Evolutionary conservation across 2,329 filamentous ascomycete species (phyloP).

Genomic region (Trichoderma sp.): DNA sequence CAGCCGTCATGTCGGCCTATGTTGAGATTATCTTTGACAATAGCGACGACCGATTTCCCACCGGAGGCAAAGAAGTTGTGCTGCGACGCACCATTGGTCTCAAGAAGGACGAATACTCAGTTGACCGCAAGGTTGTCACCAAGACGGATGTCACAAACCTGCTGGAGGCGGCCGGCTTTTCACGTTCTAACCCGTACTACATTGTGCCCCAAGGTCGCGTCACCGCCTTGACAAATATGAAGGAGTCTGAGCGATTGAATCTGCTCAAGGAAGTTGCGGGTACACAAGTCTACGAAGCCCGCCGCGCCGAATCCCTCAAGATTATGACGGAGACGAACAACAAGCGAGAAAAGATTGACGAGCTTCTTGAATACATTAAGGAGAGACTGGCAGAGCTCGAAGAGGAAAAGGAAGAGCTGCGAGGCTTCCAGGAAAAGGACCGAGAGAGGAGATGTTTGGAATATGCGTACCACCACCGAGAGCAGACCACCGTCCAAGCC

Average conservation of each 20-base stretch:
- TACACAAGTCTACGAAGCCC: constrained; percentile 93
- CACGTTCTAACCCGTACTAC: constrained; percentile 96
- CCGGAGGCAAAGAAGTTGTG: constrained; percentile 84
- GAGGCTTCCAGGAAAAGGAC: constrained; percentile 92
- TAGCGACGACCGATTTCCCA: constrained; percentile 90
- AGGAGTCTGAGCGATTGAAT: constrained; percentile 85
- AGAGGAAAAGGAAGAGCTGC: constrained; percentile 94
- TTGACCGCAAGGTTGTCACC: constrained; percentile 94
- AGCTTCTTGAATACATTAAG: constrained; percentile 86
- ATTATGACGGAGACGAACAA: constrained; percentile 97
- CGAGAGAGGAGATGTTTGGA: constrained; percentile 87
- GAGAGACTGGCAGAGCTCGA: constrained; percentile 86
- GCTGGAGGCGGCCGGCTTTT: constrained; percentile 93
- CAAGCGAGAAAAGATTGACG: constrained; percentile 92
- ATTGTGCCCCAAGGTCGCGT: constrained; percentile 98
- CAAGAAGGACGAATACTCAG: constrained; percentile 98
- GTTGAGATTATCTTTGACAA: constrained; percentile 99
- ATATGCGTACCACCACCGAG: constrained; percentile 89
- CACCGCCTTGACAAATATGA: constrained; percentile 97
- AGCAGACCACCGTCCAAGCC: constrained; percentile 75
- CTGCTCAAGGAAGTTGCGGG: constrained; percentile 97
- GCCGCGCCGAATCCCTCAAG: constrained; percentile 86
- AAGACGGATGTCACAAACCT: constrained; percentile 94
- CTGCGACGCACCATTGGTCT: constrained; percentile 91
- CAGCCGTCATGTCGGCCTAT: constrained; percentile 98